These are phyloP conservation scores for Zizania latifolia DNA, from an alignment of 176 grass and related monocot genomes.

Conservation along the genomic window DNA sequence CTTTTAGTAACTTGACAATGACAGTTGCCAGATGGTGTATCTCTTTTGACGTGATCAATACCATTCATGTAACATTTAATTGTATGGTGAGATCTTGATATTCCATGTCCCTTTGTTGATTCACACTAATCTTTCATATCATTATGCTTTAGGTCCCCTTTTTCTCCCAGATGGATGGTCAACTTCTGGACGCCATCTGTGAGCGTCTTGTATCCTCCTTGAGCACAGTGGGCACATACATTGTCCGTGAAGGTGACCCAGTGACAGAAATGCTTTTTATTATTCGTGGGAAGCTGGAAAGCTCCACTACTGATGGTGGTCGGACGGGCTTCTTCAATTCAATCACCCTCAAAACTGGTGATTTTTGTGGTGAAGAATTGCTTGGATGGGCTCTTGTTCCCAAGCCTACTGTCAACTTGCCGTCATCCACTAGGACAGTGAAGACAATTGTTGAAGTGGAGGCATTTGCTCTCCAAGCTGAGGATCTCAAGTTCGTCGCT, in stretches of 20 bases:
- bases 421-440: slow-evolving; percentile 71
- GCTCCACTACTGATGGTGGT: slow-evolving; percentile 90
- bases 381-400: slow-evolving; percentile 84
- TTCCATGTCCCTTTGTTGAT: not conserved
- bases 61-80: not conserved
- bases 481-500: slow-evolving; percentile 87
- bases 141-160: slow-evolving; percentile 59
- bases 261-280: slow-evolving; percentile 97
- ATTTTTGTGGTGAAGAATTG: slow-evolving; percentile 88
- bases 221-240: slow-evolving; percentile 80
- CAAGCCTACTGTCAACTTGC: slow-evolving; percentile 65
- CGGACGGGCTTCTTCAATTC: slow-evolving; percentile 94
- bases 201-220: slow-evolving; percentile 82
- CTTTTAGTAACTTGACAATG: not conserved
- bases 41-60: not conserved
- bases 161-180: slow-evolving; percentile 89
- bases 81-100: not conserved
- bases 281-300: slow-evolving; percentile 86
- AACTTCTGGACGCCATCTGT: slow-evolving; percentile 84
- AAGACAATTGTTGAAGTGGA: slow-evolving; percentile 79
- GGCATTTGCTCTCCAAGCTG: slow-evolving; percentile 70
- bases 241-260: slow-evolving; percentile 90
- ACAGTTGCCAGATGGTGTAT: not conserved
- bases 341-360: slow-evolving; percentile 56
- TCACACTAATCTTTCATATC: not conserved